These are phyloP conservation scores for Leccinum incarnatum DNA, from an alignment of 768 basidiomycete species.

Conservation along the genomic window DNA sequence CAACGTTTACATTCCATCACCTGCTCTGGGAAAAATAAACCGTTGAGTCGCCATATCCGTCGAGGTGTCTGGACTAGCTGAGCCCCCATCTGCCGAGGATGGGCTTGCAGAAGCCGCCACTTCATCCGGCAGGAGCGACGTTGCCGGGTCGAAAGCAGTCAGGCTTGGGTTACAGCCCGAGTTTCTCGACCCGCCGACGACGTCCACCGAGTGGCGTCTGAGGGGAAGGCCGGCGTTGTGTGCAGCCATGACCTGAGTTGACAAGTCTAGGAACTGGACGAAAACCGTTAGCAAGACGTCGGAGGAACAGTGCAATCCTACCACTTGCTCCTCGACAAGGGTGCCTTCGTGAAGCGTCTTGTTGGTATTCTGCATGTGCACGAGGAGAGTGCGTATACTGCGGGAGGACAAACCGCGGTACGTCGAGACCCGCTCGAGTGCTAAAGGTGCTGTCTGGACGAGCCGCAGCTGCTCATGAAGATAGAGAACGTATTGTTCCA, in stretches of 20 bases:
- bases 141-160: slow-evolving; percentile 16
- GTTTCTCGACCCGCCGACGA: slow-evolving; percentile 14
- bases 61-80: slow-evolving; percentile 20
- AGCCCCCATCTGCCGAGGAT: slow-evolving; percentile 19
- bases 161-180: slow-evolving; percentile 9
- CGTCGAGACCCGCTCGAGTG: slow-evolving; percentile 48
- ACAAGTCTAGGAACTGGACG: slow-evolving; percentile 30
- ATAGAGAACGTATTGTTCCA: slow-evolving; percentile 68
- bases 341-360: slow-evolving; percentile 50
- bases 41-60: slow-evolving; percentile 13
- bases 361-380: slow-evolving; percentile 63
- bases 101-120: slow-evolving; percentile 23
- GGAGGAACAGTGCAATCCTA: slow-evolving; percentile 21
- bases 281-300: not conserved
- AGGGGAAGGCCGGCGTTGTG: slow-evolving; percentile 25
- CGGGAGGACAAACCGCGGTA: slow-evolving; percentile 59
- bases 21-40: slow-evolving; percentile 17
- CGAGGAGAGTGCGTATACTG: slow-evolving; percentile 67
- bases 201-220: slow-evolving; percentile 32
- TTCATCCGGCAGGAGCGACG: slow-evolving; percentile 15
- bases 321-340: slow-evolving; percentile 54
- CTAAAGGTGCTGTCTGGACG: slow-evolving; percentile 44
- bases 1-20: slow-evolving; percentile 17
- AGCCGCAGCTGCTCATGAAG: slow-evolving; percentile 60
- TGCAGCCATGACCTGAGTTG: slow-evolving; percentile 26